These are phyloP conservation scores for Saccharomyces eubayanus DNA, from an alignment of 805 yeast genomes.

Conservation along the genomic window DNA sequence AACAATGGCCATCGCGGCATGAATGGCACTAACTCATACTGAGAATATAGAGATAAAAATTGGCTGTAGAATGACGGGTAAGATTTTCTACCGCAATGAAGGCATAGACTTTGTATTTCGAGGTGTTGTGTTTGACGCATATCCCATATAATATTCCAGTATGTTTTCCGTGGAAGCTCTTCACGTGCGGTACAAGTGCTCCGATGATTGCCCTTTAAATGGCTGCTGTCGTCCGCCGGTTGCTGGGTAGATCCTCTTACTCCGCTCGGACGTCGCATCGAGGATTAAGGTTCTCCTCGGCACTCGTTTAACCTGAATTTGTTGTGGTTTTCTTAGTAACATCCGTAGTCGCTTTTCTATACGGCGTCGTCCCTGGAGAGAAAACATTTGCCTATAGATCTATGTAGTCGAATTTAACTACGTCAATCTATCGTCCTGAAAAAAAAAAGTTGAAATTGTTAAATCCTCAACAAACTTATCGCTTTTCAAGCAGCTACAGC, in stretches of 20 bases:
- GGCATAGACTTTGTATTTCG: not conserved
- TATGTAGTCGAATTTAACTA: not conserved
- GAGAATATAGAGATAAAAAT: not conserved
- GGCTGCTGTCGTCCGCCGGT: not conserved
- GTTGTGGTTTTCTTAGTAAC: not conserved
- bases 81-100: not conserved
- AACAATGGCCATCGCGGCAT: not conserved
- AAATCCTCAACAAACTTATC: not conserved
- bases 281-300: not conserved
- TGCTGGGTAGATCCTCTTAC: not conserved
- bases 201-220: not conserved
- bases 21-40: not conserved
- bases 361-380: not conserved
- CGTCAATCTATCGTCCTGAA: not conserved
- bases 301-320: not conserved
- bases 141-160: not conserved
- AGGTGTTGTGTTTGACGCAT: not conserved
- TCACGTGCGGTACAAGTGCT: not conserved
- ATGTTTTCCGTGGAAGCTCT: not conserved
- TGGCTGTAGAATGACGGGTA: too few relatives aligned
- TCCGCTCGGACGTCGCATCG: not conserved
- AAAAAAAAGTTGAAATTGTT: not conserved
- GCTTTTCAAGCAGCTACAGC: not conserved
- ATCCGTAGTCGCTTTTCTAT: not conserved
- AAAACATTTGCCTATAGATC: not conserved